Evolutionary conservation across 2,329 filamentous ascomycete genomes (phyloP), one percentile per base, ranked within the genome.

Genomic region (Trichoderma atrobrunneum): DNA sequence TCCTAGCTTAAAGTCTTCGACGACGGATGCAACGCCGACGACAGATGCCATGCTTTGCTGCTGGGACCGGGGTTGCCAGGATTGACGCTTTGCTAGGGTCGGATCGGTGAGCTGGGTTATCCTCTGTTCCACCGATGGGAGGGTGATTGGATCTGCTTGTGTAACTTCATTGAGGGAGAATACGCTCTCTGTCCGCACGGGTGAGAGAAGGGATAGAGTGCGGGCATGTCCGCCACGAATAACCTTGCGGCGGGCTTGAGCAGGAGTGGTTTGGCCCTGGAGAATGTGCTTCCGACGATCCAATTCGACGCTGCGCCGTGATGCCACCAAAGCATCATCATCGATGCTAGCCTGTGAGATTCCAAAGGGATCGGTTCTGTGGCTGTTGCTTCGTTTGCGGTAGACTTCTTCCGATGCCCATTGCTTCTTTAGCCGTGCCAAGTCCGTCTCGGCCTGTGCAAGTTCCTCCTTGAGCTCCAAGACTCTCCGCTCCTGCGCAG

Each of bases 381-480:
- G 65, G 30, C 64, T 70, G 12, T 69, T 89, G 4, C 89, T 89
- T 72, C 90, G 88, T 82, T 95, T 95, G 82, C 90, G 93, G 72
- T 89, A 88, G 61, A 89, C 90, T 79, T 98, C 94, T 73, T 94
- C 90, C 16, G 86, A 83, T 2, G 93, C 89, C 91, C 93, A 98
- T 81, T 94, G 92, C 77, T 89, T 91, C 85, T 98, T 98, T 74
- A 99, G 85, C 56, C 85, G 88, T 61, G 85, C 85, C 54, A 99
- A 85, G 61, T 97, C 92, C 14, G 85, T 83, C 80, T 99, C 95
- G 7, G 96, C 95, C 73, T 91, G 91, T 28, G 86, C 84, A n/a
- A 99, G 85, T 81, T 98, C 95, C 80, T 99, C 96, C 73, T 91
- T 92, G 67, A 99, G 85, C 82, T 98, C 96, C 72, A 99, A 84